phyloP scores from a whole-genome alignment of 2,329 filamentous ascomycete species.

The Volutella citrinella region DNA sequence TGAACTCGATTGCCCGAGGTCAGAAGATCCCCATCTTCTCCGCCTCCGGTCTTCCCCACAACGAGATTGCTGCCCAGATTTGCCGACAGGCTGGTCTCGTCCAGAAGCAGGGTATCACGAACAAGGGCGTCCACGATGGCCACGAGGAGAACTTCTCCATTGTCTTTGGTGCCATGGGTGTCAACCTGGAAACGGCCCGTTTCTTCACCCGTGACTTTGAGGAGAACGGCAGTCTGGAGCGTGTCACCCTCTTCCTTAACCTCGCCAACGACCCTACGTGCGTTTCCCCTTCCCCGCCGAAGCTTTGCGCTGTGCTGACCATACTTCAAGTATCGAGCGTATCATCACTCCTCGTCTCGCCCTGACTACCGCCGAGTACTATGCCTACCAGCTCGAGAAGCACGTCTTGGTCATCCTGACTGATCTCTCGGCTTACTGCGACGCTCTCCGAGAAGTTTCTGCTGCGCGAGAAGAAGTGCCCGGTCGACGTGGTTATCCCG shows the following conservation, averaged over 20 bases:
- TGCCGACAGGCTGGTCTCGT: constrained; percentile 95
- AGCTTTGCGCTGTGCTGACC: constrained; percentile 5
- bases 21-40: constrained; percentile 99
- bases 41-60: constrained; percentile 94
- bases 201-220: constrained; percentile 99
- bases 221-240: constrained; percentile 98
- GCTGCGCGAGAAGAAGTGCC: constrained; percentile 98
- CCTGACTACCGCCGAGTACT: constrained; percentile 98
- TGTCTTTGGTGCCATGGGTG: constrained; percentile 99
- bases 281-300: constrained; percentile 33
- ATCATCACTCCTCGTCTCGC: constrained; percentile 99
- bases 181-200: constrained; percentile 96
- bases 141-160: constrained; percentile 99
- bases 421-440: constrained; percentile 96
- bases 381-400: constrained; percentile 99
- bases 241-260: constrained; percentile 96
- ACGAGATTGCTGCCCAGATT: constrained; percentile 98
- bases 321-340: constrained; percentile 79
- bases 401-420: constrained; percentile 98
- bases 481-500: constrained; percentile 97
- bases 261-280: constrained; percentile 98
- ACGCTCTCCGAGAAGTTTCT: constrained; percentile 97
- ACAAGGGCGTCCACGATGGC: constrained; percentile 92
- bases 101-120: constrained; percentile 70
- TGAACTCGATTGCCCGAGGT: constrained; percentile 96